Evolutionary conservation across 768 basidiomycete genomes (phyloP).

Genomic region (Daedaleopsis sinensis): DNA sequence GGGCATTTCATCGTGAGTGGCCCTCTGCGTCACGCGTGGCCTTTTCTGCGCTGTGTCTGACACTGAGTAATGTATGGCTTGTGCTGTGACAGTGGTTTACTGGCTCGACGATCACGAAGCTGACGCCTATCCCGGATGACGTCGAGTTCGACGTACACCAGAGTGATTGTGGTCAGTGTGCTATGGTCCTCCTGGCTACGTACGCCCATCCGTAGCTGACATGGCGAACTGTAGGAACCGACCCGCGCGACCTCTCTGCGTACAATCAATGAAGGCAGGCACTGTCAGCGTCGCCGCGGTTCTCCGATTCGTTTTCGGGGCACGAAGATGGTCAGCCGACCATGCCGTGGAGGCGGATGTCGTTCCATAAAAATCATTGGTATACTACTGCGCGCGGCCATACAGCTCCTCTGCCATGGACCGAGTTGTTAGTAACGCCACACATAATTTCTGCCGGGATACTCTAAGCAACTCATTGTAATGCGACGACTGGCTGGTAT

Average conservation of each 20-base stretch:
- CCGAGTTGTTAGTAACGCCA: too few species aligned
- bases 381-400: too few species aligned
- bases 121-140: not conserved
- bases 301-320: too few species aligned
- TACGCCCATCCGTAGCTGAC: not conserved
- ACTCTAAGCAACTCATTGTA: too few species aligned
- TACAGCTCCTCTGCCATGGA: too few species aligned
- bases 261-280: not conserved
- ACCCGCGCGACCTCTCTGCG: not conserved
- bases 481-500: too few species aligned
- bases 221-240: not conserved
- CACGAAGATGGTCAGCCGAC: too few species aligned
- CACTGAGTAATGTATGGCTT: not conserved
- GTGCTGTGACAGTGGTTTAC: slow-evolving; percentile 1
- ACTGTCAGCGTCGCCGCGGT: too few species aligned
- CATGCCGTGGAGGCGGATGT: too few species aligned
- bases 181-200: not conserved
- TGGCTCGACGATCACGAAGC: not conserved
- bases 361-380: too few species aligned
- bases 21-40: not conserved
- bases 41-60: not conserved
- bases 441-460: too few species aligned
- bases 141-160: slow-evolving; percentile 3
- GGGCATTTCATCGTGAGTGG: slow-evolving; percentile 11
- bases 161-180: not conserved